These are phyloP conservation scores for Blastomyces parvus DNA, from an alignment of 2,329 filamentous ascomycete genomes.

Conservation along the genomic window DNA sequence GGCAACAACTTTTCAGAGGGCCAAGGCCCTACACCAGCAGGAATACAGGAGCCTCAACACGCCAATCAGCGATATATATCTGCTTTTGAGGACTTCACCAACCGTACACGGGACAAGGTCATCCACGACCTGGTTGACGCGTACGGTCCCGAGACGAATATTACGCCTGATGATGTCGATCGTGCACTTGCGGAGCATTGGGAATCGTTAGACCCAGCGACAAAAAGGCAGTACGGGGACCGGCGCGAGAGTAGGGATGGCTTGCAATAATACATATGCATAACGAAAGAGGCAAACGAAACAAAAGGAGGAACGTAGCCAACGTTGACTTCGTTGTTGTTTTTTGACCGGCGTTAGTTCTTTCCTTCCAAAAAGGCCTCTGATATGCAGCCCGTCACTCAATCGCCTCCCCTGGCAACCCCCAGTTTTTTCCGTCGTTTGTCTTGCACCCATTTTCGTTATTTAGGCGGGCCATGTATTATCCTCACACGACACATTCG, in stretches of 20 bases:
- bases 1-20: neutral
- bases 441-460: neutral
- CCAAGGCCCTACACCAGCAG: neutral
- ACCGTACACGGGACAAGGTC: slow-evolving; percentile 15
- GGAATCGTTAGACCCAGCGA: slow-evolving; percentile 21
- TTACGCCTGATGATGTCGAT: slow-evolving; percentile 15
- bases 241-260: slow-evolving; percentile 7
- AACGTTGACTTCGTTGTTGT: slow-evolving; percentile 1
- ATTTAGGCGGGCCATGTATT: neutral
- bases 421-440: no score
- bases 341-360: slow-evolving; percentile 8
- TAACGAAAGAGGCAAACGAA: neutral
- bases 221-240: slow-evolving; percentile 22
- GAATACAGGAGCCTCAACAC: neutral
- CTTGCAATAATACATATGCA: neutral
- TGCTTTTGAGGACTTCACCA: slow-evolving; percentile 18
- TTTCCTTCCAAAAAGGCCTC: neutral
- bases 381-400: neutral
- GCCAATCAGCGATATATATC: slow-evolving; percentile 12
- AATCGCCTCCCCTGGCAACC: no score
- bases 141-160: slow-evolving; percentile 11
- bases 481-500: neutral
- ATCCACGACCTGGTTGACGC: slow-evolving; percentile 12
- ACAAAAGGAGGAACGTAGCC: neutral
- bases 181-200: slow-evolving; percentile 14